Conservation (phyloP, 352 stramenopile genomes). For the Globisporangium yorkense region DNA sequence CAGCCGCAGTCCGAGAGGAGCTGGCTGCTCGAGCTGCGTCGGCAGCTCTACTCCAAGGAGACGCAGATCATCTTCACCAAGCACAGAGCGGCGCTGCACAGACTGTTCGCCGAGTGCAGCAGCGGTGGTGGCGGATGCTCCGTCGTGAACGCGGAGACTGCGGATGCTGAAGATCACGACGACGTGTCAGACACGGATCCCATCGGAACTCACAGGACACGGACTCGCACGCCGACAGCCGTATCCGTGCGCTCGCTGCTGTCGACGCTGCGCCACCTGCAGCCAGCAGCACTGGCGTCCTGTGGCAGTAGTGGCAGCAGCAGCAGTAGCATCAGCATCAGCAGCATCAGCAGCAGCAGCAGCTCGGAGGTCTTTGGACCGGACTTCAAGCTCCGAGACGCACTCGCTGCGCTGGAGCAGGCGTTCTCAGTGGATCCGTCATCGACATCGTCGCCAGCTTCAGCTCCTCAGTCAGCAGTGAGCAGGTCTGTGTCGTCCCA, state of each 20-base stretch:
- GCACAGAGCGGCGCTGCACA: slow-evolving; percentile 27
- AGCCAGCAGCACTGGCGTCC: not conserved
- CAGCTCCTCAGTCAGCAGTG: too few relatives aligned
- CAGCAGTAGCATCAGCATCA: not conserved
- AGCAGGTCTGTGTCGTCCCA: not conserved
- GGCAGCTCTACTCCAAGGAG: slow-evolving; percentile 33
- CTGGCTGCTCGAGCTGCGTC: slow-evolving; percentile 20
- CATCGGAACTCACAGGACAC: too few relatives aligned
- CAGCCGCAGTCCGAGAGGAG: slow-evolving; percentile 5
- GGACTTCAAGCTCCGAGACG: slow-evolving; percentile 16
- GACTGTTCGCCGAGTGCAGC: slow-evolving; percentile 23
- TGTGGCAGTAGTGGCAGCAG: too few relatives aligned
- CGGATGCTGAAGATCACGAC: not conserved
- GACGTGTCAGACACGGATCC: not conserved
- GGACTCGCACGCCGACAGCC: not conserved
- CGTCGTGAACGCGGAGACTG: not conserved
- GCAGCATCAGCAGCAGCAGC: not conserved
- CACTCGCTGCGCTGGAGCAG: slow-evolving; percentile 13
- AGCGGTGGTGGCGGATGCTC: not conserved
- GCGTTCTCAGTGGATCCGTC: slow-evolving; percentile 2
- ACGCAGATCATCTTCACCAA: slow-evolving; percentile 36
- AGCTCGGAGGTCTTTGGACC: slow-evolving; percentile 2
- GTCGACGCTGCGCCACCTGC: slow-evolving; percentile 9
- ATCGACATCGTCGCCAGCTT: too few relatives aligned
- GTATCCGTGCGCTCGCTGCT: slow-evolving; percentile 17